phyloP scores from a whole-genome alignment of 2,329 filamentous ascomycete genomes.

The Verticillium dahliae region DNA sequence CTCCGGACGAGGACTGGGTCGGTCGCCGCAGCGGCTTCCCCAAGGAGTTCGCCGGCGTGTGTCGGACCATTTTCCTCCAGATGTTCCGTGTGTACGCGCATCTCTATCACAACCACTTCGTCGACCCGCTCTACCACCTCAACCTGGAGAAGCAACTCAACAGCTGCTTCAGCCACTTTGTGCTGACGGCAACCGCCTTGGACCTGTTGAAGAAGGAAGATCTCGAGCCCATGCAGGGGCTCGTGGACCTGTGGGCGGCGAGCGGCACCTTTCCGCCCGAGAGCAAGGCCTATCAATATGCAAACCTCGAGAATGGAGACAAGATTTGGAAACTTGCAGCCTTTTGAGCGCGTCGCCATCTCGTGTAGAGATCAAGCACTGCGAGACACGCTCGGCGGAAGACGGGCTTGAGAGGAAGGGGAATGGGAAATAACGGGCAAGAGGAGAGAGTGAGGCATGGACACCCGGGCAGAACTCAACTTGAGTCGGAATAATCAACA shows the following conservation, averaged over 20 bases:
- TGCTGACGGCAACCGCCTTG: slow-evolving; percentile 60
- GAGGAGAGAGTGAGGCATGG: too few species aligned
- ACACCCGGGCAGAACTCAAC: too few species aligned
- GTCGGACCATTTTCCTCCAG: slow-evolving; percentile 77
- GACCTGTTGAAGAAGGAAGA: slow-evolving; percentile 70
- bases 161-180: slow-evolving; percentile 67
- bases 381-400: too few species aligned
- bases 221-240: slow-evolving; percentile 74
- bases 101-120: slow-evolving; percentile 80
- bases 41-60: slow-evolving; percentile 67
- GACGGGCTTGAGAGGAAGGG: too few species aligned
- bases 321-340: not conserved
- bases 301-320: slow-evolving; percentile 40
- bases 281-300: slow-evolving; percentile 44
- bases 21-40: slow-evolving; percentile 79
- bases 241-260: slow-evolving; percentile 73
- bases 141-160: slow-evolving; percentile 63
- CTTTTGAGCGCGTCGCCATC: not conserved
- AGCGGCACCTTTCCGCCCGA: slow-evolving; percentile 68
- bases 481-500: too few species aligned
- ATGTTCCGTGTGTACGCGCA: slow-evolving; percentile 90
- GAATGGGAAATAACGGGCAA: too few species aligned
- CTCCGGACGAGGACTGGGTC: slow-evolving; percentile 57
- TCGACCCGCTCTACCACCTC: slow-evolving; percentile 65
- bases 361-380: not conserved